Conservation (phyloP, 768 basidiomycete species). For the Exidia glandulosa region DNA sequence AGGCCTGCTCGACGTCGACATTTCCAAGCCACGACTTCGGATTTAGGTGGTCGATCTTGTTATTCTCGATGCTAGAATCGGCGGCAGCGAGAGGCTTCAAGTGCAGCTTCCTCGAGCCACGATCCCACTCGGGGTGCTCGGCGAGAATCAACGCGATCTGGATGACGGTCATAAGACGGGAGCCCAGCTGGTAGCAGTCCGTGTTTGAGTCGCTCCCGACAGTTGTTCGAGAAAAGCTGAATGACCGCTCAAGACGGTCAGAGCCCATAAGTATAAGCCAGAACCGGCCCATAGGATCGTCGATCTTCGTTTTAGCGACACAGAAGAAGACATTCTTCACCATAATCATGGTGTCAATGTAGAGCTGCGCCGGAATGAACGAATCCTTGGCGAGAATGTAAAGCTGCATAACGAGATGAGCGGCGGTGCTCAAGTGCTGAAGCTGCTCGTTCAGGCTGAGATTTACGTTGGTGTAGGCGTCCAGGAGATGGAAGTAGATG, state of each 20-base stretch:
- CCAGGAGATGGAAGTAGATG: constrained; percentile 14
- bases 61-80: constrained; percentile 6
- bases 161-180: constrained; percentile 18
- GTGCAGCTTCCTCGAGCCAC: constrained; percentile 19
- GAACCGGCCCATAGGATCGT: constrained; percentile 21
- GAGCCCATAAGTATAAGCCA: constrained; percentile 29
- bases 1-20: constrained; percentile 14
- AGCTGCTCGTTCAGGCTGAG: constrained; percentile 24
- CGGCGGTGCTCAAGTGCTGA: constrained; percentile 21
- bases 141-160: constrained; percentile 25
- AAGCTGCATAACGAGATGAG: constrained; percentile 17
- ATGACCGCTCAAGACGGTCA: constrained; percentile 23
- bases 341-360: constrained; percentile 24
- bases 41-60: constrained; percentile 25
- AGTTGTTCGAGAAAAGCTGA: constrained; percentile 14
- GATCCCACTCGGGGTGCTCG: constrained; percentile 28
- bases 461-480: constrained; percentile 19
- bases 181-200: constrained; percentile 15
- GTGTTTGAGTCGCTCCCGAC: constrained; percentile 12
- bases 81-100: background rate
- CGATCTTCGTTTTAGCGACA: constrained; percentile 25
- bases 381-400: constrained; percentile 7
- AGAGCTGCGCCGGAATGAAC: constrained; percentile 20
- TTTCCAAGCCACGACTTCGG: constrained; percentile 25
- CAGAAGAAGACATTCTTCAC: constrained; percentile 30